A percentile compares a stretch with the other conserved stretches of the same genome.
Conservation (phyloP, 2,329 filamentous ascomycete genomes). For the Emmonsia crescens region DNA sequence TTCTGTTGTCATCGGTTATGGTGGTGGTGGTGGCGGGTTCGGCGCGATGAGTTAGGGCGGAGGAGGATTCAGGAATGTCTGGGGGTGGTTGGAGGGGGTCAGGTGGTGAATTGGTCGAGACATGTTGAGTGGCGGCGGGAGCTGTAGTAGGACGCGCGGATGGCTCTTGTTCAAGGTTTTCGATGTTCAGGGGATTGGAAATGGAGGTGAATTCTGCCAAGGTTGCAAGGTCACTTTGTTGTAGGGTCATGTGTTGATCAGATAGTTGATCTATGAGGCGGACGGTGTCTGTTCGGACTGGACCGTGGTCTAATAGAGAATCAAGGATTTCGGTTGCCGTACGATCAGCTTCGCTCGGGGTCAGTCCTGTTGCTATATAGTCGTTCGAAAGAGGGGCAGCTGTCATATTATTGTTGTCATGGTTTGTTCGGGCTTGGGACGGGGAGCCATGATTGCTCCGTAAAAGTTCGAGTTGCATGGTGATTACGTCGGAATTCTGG, state of each 20-base stretch:
- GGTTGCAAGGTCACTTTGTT: neutral
- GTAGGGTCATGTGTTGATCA: neutral
- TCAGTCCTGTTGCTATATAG: conserved; percentile 11
- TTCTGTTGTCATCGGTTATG: conserved; percentile 6
- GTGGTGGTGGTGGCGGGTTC: neutral
- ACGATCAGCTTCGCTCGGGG: conserved; percentile 21
- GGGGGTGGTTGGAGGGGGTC: neutral
- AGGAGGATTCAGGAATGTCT: neutral
- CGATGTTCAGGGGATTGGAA: neutral
- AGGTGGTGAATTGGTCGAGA: neutral
- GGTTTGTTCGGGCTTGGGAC: conserved; percentile 11
- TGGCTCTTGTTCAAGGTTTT: neutral
- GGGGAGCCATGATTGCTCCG: conserved; percentile 21
- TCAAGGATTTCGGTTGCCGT: conserved; percentile 25
- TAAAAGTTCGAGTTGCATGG: conserved; percentile 34
- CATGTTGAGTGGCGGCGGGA: neutral
- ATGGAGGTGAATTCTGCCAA: neutral
- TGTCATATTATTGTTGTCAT: neutral
- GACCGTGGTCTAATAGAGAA: conserved; percentile 17
- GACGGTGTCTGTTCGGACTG: neutral
- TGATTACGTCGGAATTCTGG: conserved; percentile 34
- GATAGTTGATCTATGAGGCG: neutral
- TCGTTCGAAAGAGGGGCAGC: conserved; percentile 9
- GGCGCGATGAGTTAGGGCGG: neutral
- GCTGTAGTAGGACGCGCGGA: neutral